A percentile compares a stretch with the other conserved stretches of the same genome.
phyloP scores from a whole-genome alignment of 331 rosid species.

The Rhamnella rubrinervis region DNA sequence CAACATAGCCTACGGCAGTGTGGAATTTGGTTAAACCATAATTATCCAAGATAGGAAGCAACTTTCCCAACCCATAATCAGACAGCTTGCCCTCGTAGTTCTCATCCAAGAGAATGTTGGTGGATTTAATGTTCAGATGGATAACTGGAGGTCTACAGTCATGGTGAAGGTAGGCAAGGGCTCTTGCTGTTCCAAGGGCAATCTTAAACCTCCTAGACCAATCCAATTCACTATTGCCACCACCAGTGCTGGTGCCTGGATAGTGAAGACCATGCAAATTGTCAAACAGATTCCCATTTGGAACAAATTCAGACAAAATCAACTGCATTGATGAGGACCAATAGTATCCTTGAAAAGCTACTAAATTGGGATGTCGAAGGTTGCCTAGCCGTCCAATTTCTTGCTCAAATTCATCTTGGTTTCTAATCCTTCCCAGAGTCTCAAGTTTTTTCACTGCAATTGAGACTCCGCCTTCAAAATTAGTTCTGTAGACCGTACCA shows the following conservation, averaged over 20 bases:
- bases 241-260: constrained; percentile 81
- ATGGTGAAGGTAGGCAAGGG: constrained; percentile 92
- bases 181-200: constrained; percentile 90
- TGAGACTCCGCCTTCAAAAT: constrained; percentile 81
- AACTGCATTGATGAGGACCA: constrained; percentile 96
- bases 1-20: constrained; percentile 86
- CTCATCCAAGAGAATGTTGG: constrained; percentile 84
- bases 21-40: constrained; percentile 79
- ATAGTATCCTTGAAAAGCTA: constrained; percentile 85
- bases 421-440: constrained; percentile 85
- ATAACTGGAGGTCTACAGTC: constrained; percentile 90
- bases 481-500: constrained; percentile 83
- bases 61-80: constrained; percentile 87
- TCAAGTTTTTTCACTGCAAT: constrained; percentile 96
- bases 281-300: constrained; percentile 84
- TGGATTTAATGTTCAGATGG: constrained; percentile 93
- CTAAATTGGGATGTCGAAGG: constrained; percentile 73
- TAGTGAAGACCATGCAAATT: constrained; percentile 70
- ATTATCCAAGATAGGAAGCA: constrained; percentile 87
- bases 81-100: constrained; percentile 81
- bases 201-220: constrained; percentile 85
- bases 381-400: constrained; percentile 87
- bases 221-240: constrained; percentile 57
- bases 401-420: constrained; percentile 90
- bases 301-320: constrained; percentile 82